Base-by-base conservation (phyloP, 805 yeast species). In the Wickerhamomyces silvicola region DNA sequence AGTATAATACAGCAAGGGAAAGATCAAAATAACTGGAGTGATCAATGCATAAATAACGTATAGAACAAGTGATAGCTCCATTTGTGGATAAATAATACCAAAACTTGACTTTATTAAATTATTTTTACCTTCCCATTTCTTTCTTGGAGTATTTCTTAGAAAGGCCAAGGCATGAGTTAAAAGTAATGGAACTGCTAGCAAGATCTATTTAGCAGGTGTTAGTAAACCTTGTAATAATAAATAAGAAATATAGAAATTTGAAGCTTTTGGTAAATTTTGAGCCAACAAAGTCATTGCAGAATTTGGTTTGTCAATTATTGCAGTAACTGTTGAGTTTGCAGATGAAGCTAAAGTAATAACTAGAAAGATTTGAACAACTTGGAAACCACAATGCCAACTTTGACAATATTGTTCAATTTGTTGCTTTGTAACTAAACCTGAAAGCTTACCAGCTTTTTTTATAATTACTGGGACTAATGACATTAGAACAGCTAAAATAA, bases 121-220 rank as follows among this genome's bases (percentile, higher is more conserved):
- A 54, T 74, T 75, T 53, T 59, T 73, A 50, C 95, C 76, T 38
- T 57, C 73, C 96, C 96, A 90, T 64, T 81, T 83, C 60, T 85
- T 79, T 62, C 97, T 78, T 39, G 97, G 97, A 6, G 97, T 86
- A 33, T 72, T 69, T 56, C 87, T 95, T 39, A 92, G 68, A 15
- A 86, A 38, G 19, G 92, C 84, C 37, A 88, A 64, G 22, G 81
- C 62, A 52, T 81, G 78, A 32, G 82, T 78, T 42, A 88, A 64
- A 33, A 83, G 68, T 48, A 92, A 65, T 3, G 78, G 72, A 24
- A 79, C 87, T 34, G 85, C 57, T 60, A 86, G 96, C 37, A 84
- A 68, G 32, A 92, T 58, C 21, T 77, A 63, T 39, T 84, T 85
- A n/a, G 88, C 76, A 22, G 94, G 76, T 30, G 80, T 63, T 4